Conservation (phyloP, 176 grass and related monocot species). For the Poa annua region DNA sequence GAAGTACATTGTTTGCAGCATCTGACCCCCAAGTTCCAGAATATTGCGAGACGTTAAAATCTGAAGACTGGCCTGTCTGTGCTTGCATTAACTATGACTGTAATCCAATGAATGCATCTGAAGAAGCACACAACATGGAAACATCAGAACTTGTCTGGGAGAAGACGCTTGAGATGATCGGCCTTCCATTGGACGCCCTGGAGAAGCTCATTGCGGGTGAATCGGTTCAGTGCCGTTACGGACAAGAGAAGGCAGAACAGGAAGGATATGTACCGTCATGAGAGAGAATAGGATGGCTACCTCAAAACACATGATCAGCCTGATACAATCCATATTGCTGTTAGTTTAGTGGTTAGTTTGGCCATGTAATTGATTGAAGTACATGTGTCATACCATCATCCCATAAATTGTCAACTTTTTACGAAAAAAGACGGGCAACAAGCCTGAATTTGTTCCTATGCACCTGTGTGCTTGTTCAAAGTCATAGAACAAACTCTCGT, state of each 20-base stretch:
- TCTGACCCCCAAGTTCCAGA: conserved; percentile 86
- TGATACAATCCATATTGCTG: neutral
- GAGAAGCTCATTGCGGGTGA: conserved; percentile 78
- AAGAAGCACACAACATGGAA: conserved; percentile 88
- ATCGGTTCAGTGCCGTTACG: conserved; percentile 61
- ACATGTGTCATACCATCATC: neutral
- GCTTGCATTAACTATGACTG: conserved; percentile 88
- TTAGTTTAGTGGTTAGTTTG: conserved; percentile 26
- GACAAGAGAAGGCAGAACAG: conserved; percentile 45
- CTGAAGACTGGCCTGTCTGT: conserved; percentile 91
- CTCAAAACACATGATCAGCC: neutral
- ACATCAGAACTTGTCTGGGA: conserved; percentile 77
- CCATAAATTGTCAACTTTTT: neutral
- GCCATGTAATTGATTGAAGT: conserved; percentile 10
- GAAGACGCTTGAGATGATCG: conserved; percentile 81
- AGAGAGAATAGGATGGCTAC: neutral
- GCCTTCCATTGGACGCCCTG: conserved; percentile 73
- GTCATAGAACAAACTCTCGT: neutral
- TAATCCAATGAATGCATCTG: conserved; percentile 85
- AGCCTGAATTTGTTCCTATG: neutral
- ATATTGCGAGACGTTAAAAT: conserved; percentile 82
- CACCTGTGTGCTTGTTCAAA: conserved; percentile 2
- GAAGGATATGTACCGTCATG: conserved; percentile 41
- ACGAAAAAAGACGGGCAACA: neutral
- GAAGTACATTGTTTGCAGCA: conserved; percentile 83